Evolutionary conservation across 371 early-diverging fungal genomes (phyloP), one percentile per base, ranked within the genome.

Genomic region (Rhizopus arrhizus): DNA sequence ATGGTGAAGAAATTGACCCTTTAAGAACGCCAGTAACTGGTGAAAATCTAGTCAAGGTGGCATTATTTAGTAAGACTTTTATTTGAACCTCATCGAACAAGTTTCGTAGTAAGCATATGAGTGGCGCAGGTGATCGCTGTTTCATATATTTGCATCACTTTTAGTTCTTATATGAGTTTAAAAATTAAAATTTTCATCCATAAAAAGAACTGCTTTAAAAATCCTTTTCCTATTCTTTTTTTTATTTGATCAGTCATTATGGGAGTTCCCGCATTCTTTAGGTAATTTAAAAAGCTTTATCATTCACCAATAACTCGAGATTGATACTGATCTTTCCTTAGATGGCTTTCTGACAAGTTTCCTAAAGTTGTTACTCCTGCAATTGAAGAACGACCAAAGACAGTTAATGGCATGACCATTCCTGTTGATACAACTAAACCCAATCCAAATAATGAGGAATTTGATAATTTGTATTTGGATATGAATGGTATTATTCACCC

Each of bases 401-500:
- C 63, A 8, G 70, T 93, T 58, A 84, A 93, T 63, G 96, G 93
- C 16, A 66, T 84, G 11, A 62, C 65, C 5, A 80, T 95, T 4
- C 95, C 95, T 1, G 90, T 94, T 32, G 97, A 96, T 72, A 82
- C 87, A n/a, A 84, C 92, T 6, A 81, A 89, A 60, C 93, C 95
- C 12, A 97, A 98, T 74, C 97, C 98, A 5, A 97, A 95, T 69
- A 93, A 93, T 29, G 81, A 85, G 15, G 97, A 97, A 70, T 89
- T 89, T 64, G 99, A 99, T 77, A 95, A 95, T 76, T 80, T 99
- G 35, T 99, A 99, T 75, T 77, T 99, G 59, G 99, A 99, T 72
- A 96, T 99, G 95, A 99, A 99, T 77, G 99, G 98, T 57, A 96
- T 99, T 82, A 94, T 99, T 73, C 99, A 99, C 75, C 95, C 95